Evolutionary conservation across 2,329 filamentous ascomycete species (phyloP), one percentile per base, ranked within the genome.

Genomic region (Saccharata proteae): DNA sequence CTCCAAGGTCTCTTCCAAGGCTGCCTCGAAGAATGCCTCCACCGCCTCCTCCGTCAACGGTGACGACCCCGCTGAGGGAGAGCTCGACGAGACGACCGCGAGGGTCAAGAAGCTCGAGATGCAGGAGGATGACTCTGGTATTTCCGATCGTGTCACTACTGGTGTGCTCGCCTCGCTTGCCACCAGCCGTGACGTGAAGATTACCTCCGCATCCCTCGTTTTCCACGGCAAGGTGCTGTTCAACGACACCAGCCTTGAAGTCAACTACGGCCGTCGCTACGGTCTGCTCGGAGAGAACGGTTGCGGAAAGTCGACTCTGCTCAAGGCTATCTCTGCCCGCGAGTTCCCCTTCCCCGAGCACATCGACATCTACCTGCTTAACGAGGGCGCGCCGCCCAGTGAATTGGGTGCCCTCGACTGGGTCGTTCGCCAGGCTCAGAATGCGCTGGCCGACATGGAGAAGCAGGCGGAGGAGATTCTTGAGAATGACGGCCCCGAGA

Each of bases 211-310:
- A 50, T 93, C 81, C 41, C 69, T 98, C 46, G 88, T 94, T 42
- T 98, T 98, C 75, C 92, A 98, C 71, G 90, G 92, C 49, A 84
- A 81, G 48, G 90, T 96, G 45, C 77, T 98, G 39, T 82, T 98
- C 63, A 88, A 78, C 55, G 90, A 98, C 62, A 82, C 82, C 41
- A 92, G 78, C 30, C 70, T 98, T 58, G 92, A 98, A 62, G 71
- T 98, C 51, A 88, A 81, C 57, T 90, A 84, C 57, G 85, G 81
- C 44, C 81, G 86, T 50, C 77, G 90, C 51, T 98, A 98, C 57
- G 90, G 90, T 58, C 69, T 98, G 36, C 67, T 98, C 42, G 90
- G 90, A 52, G 90, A 98, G 73, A 98, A 98, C 79, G 90, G 90
- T 44, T 98, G 90, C 62, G 90, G 90, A 59, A 98, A 98, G 72